phyloP scores from a whole-genome alignment of 1,284 basidiomycete species.

The Microbotryomycetes sp. region DNA sequence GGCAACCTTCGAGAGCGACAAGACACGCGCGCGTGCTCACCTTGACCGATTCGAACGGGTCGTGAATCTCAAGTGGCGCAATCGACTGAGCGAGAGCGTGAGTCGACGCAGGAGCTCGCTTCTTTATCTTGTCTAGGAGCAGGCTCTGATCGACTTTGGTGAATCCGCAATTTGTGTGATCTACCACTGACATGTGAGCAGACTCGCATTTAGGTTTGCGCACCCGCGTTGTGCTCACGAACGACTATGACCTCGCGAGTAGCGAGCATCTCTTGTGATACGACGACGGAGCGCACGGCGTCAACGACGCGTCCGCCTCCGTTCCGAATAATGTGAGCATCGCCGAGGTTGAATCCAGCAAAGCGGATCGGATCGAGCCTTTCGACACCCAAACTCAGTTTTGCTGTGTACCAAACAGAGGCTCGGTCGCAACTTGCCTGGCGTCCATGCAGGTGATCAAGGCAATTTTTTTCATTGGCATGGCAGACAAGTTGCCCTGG shows the following conservation, averaged over 20 bases:
- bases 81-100: too few relatives aligned
- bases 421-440: slow-evolving; percentile 4
- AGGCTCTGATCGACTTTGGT: too few relatives aligned
- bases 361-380: not conserved
- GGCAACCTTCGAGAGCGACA: too few relatives aligned
- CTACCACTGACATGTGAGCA: too few relatives aligned
- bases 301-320: slow-evolving; percentile 57
- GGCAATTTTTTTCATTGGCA: slow-evolving; percentile 48
- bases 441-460: slow-evolving; percentile 59
- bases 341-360: slow-evolving; percentile 57
- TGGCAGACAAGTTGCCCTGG: slow-evolving; percentile 46
- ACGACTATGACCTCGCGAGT: slow-evolving; percentile 59
- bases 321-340: slow-evolving; percentile 62
- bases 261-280: slow-evolving; percentile 59
- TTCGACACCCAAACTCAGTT: not conserved
- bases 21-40: not conserved
- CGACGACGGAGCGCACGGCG: slow-evolving; percentile 56
- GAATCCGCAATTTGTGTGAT: too few relatives aligned
- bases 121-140: too few relatives aligned
- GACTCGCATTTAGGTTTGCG: too few relatives aligned
- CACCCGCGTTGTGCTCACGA: too few relatives aligned
- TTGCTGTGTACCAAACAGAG: not conserved
- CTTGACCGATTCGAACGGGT: too few relatives aligned
- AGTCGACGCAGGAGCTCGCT: not conserved
- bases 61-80: too few relatives aligned